Evolutionary conservation across 495 filamentous ascomycete genomes (phyloP).

Genomic region (Eremomyces bilateralis): DNA sequence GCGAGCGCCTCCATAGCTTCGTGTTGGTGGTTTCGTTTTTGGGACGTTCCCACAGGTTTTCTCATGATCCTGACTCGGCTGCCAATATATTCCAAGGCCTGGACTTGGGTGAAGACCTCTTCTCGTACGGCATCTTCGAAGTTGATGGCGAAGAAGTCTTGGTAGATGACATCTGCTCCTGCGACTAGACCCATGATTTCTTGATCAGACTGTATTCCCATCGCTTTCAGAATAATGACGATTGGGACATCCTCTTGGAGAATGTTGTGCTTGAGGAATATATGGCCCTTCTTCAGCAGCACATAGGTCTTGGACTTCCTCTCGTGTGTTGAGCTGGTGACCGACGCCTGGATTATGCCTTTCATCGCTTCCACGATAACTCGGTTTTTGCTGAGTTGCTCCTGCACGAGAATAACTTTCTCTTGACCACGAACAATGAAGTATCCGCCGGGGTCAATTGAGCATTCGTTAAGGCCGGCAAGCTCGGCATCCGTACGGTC

Average conservation of each 20-base stretch:
- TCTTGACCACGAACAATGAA: conserved; percentile 76
- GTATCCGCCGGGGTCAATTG: conserved; percentile 89
- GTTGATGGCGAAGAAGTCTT: conserved; percentile 83
- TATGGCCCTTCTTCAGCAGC: conserved; percentile 70
- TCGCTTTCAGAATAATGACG: conserved; percentile 72
- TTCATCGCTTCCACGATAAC: conserved; percentile 93
- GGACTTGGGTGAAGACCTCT: conserved; percentile 72
- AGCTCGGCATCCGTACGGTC: conserved; percentile 65
- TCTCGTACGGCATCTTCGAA: conserved; percentile 75
- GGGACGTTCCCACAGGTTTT: conserved; percentile 28
- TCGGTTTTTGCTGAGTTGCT: conserved; percentile 95
- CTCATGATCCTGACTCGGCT: conserved; percentile 63
- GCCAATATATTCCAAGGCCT: conserved; percentile 83
- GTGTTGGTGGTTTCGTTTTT: conserved; percentile 49
- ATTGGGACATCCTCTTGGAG: conserved; percentile 83
- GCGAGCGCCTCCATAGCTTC: conserved; percentile 83
- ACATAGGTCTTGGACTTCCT: conserved; percentile 96
- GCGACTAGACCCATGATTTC: conserved; percentile 80
- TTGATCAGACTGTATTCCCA: conserved; percentile 82
- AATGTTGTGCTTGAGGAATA: conserved; percentile 81
- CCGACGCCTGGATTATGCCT: conserved; percentile 79
- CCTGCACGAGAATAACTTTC: conserved; percentile 95
- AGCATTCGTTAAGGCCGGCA: conserved; percentile 77
- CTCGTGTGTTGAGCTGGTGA: conserved; percentile 92
- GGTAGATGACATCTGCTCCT: conserved; percentile 64